These are phyloP conservation scores for Didymella keratinophila DNA, from an alignment of 2,329 filamentous ascomycete species.

Conservation along the genomic window DNA sequence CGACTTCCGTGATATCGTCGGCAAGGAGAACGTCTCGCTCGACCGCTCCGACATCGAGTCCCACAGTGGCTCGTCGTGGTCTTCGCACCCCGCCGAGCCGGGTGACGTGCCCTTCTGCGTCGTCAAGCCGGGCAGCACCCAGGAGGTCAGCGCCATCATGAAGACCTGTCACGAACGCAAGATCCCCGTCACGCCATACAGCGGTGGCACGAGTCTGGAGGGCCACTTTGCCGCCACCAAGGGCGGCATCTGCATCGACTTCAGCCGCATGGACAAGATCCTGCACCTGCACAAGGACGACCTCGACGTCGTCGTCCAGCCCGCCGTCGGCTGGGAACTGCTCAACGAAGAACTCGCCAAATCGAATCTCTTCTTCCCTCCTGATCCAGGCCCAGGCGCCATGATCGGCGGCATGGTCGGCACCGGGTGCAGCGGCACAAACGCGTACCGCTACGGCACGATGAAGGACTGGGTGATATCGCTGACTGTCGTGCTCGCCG, in stretches of 20 bases:
- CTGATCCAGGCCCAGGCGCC: constrained; percentile 87
- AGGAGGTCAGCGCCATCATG: constrained; percentile 87
- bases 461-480: constrained; percentile 94
- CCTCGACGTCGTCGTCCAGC: constrained; percentile 64
- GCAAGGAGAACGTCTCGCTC: constrained; percentile 69
- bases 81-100: constrained; percentile 57
- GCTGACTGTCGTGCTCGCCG: constrained; percentile 86
- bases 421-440: constrained; percentile 80
- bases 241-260: constrained; percentile 86
- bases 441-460: constrained; percentile 90
- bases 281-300: constrained; percentile 76
- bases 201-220: constrained; percentile 87
- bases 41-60: constrained; percentile 61
- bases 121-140: constrained; percentile 77
- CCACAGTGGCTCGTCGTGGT: constrained; percentile 71
- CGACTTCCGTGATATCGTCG: constrained; percentile 68
- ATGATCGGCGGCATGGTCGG: constrained; percentile 92
- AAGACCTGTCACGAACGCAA: constrained; percentile 81
- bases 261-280: constrained; percentile 84
- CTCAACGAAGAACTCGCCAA: constrained; percentile 81
- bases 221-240: constrained; percentile 86
- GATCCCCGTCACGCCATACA: constrained; percentile 88
- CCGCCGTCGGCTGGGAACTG: constrained; percentile 84
- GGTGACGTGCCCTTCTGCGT: constrained; percentile 65
- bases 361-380: constrained; percentile 84